phyloP scores from a whole-genome alignment of 768 basidiomycete species.

The Suillus luteus region DNA sequence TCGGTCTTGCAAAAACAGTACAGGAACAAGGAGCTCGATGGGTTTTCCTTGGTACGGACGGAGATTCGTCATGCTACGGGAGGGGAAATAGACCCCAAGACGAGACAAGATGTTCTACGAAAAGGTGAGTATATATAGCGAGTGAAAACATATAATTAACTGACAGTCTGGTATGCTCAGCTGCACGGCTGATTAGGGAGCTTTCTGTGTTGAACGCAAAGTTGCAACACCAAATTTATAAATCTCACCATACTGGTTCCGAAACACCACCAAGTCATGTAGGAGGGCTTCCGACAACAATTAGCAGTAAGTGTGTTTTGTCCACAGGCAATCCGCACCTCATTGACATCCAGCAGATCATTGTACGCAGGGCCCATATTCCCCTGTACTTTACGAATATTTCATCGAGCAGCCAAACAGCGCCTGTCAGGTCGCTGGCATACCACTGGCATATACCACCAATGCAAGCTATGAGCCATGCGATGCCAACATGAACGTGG shows the following conservation, averaged over 20 bases:
- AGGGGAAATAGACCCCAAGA: neutral
- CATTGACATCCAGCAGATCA: neutral
- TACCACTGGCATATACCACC: neutral
- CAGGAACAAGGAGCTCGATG: conserved; percentile 25
- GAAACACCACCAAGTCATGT: neutral
- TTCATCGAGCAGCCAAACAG: neutral
- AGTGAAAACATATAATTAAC: neutral
- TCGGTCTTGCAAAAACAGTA: conserved; percentile 21
- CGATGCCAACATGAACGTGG: neutral
- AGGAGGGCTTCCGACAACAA: neutral
- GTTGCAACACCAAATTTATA: neutral
- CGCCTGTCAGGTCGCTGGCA: neutral
- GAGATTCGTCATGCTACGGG: conserved; percentile 1
- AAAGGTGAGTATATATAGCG: neutral
- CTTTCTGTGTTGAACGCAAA: neutral
- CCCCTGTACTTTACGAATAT: neutral
- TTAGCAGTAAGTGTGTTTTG: neutral
- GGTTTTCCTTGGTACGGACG: conserved; percentile 21
- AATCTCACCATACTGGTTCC: neutral
- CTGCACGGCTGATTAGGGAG: conserved; percentile 5
- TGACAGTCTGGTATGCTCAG: neutral
- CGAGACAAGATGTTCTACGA: conserved; percentile 5
- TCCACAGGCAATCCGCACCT: neutral
- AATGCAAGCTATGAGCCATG: neutral
- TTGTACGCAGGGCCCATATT: neutral